These are phyloP conservation scores for Scleromitrula shiraiana DNA, from an alignment of 2,329 filamentous ascomycete species.

Conservation along the genomic window DNA sequence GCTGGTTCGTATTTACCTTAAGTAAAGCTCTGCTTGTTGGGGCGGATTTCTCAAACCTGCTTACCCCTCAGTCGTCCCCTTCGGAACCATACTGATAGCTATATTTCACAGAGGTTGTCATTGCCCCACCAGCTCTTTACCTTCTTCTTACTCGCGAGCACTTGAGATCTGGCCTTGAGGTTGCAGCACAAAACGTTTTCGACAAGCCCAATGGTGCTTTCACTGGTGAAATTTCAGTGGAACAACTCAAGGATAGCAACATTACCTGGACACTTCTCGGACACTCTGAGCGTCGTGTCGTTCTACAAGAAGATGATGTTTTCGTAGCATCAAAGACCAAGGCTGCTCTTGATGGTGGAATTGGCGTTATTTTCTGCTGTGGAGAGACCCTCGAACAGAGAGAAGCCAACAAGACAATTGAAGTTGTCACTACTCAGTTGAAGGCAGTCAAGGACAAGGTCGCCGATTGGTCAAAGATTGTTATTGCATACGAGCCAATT, in stretches of 20 bases:
- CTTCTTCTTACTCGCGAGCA: conserved; percentile 78
- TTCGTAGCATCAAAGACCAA: conserved; percentile 93
- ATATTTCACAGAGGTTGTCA: conserved; percentile 69
- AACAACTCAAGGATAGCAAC: conserved; percentile 81
- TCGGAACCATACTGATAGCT: background rate
- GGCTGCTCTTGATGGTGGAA: conserved; percentile 75
- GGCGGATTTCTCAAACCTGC: background rate
- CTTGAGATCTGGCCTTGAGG: conserved; percentile 67
- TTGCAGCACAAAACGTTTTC: conserved; percentile 94
- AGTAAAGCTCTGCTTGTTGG: background rate
- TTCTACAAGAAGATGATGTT: conserved; percentile 78
- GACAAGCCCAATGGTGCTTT: conserved; percentile 95
- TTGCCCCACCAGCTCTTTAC: conserved; percentile 86
- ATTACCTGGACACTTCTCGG: conserved; percentile 89
- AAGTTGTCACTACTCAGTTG: conserved; percentile 79
- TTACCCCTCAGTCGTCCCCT: background rate
- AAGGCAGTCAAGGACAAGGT: conserved; percentile 71
- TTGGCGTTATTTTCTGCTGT: conserved; percentile 93
- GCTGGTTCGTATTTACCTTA: conserved; percentile 47
- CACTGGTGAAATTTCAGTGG: conserved; percentile 91
- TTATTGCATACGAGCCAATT: conserved; percentile 98
- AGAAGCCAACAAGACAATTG: conserved; percentile 76
- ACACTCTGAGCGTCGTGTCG: conserved; percentile 88
- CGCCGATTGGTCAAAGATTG: conserved; percentile 85
- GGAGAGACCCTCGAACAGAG: conserved; percentile 93